Evolutionary conservation across 2,329 filamentous ascomycete genomes (phyloP), one percentile per base, ranked within the genome.

Genomic region (Pseudogymnoascus sp.): DNA sequence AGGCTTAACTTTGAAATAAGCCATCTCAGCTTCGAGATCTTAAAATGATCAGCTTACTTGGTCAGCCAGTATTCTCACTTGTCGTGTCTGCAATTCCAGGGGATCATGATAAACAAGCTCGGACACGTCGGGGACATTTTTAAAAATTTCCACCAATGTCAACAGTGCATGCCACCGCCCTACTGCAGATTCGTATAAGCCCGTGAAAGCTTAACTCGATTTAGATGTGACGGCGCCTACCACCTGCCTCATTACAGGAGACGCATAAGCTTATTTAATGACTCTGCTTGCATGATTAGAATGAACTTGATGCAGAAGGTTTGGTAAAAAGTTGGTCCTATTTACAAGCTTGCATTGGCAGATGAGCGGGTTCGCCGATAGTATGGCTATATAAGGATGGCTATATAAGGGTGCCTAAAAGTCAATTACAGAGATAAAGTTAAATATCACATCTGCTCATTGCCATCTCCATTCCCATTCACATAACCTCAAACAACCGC

Each of bases 261-360:
- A 23, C 45, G 45, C 45, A 52, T 52, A 52, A 52, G 45, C 45
- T 52, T 52, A 52, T 52, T 52, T 31, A 52, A 52, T 52, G 23
- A 31, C 45, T 29, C 8, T 31, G 45, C 45, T 14, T 52, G 23
- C 45, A 52, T 52, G 45, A 52, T 52, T 31, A 52, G 23, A 52
- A 52, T 52, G 45, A 31, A 52, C 45, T 31, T 29, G 16, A 21
- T 52, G 26, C 45, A 16, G 26, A 16, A 31, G 31, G 23, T 52
- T 52, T 31, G 45, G 45, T 52, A 52, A 26, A 12, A 52, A 8
- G 23, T 16, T 31, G 14, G 16, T 52, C 23, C 23, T 7, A 31
- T 29, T 52, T 7, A 7, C 14, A 52, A 11, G 45, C n/a, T 52
- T 11, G 26, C 14, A 52, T 31, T 16, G 8, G 16, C 2, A 52